Base-by-base conservation (phyloP, 1,139 yeast genomes). In the Pichia sp. region DNA sequence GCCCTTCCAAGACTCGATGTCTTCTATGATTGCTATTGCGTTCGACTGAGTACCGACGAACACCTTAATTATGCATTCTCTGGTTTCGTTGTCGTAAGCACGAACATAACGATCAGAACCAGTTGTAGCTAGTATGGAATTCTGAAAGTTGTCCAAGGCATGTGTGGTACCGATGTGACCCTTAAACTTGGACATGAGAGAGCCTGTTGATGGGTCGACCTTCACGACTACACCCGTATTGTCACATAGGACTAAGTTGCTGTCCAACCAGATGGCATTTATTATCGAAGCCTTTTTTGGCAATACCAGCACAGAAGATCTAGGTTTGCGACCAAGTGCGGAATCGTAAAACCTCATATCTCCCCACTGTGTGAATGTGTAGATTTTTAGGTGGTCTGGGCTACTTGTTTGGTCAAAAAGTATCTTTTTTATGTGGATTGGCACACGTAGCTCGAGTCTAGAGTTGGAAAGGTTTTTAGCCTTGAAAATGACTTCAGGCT, bases 21-120 rank as follows among this genome's bases (percentile, higher is more conserved):
- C 80, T 55, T 78, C 79, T 38, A 89, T 61, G 5, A 88, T 68
- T 50, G 76, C 66, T 10, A 87, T 76, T 32, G 75, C 75, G 49
- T 82, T 78, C n/a, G 88, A 77, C 64, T 87, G 90, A 4, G 89
- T 81, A 3, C 95, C 95, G 41, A 85, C 67, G 64, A 81, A 92
- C 11, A 89, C 86, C 65, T 89, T 90, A 10, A 83, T 90, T 16
- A 85, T 70, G 52, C 81, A 73, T 49, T 80, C 79, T 52, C 95
- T 75, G 0, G 81, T 70, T 2, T 71, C 72, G 7, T 82, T 67
- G 59, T 88, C 85, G 69, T 80, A 92, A 2, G 88, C 88, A 55
- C 97, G 78, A 45, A 90, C 76, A 67, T 90, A 92, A 65, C 97
- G 77, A 67, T 92, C 98, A 42, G 90, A 76, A 0, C 97, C 96